A percentile compares a stretch with the other conserved stretches of the same genome.
phyloP scores from a whole-genome alignment of 2,329 filamentous ascomycete genomes.

The Neofusicoccum sp. region DNA sequence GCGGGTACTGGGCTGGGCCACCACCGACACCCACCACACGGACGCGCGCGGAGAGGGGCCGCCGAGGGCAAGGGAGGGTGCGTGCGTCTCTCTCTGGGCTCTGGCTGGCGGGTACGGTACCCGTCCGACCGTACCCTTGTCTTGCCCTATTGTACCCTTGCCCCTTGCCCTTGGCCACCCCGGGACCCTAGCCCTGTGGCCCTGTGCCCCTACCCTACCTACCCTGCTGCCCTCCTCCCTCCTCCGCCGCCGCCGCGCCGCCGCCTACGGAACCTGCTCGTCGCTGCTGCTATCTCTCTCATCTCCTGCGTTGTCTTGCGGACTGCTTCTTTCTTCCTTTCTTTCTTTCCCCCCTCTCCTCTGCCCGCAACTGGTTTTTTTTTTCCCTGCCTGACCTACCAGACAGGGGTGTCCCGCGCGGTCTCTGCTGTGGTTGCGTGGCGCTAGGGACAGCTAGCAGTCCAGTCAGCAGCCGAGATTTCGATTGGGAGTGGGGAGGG shows the following conservation, averaged over 20 bases:
- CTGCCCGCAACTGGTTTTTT: not conserved
- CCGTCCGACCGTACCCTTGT: not conserved
- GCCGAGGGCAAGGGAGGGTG: not conserved
- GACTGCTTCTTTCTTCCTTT: too few species aligned
- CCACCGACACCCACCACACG: not conserved
- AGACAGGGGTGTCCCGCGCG: not conserved
- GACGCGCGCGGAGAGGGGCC: slow-evolving; percentile 14
- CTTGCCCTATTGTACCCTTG: too few species aligned
- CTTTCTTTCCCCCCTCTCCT: too few species aligned
- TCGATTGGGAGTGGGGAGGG: not conserved
- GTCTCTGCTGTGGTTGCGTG: not conserved
- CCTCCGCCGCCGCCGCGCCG: too few species aligned
- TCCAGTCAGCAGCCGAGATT: slow-evolving; percentile 5
- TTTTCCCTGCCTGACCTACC: not conserved
- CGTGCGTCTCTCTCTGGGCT: not conserved
- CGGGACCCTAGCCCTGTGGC: too few species aligned
- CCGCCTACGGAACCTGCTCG: too few species aligned
- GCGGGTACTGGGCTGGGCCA: not conserved
- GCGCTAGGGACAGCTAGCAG: slow-evolving; percentile 7
- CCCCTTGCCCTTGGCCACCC: too few species aligned
- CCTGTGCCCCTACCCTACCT: too few species aligned
- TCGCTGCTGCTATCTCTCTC: too few species aligned
- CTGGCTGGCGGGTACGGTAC: not conserved
- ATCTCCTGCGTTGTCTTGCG: too few species aligned
- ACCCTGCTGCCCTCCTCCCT: too few species aligned